A percentile compares a stretch with the other conserved stretches of the same genome.
phyloP scores from a whole-genome alignment of 148 eudicot genomes.

The Vaccinium vitisidaea region DNA sequence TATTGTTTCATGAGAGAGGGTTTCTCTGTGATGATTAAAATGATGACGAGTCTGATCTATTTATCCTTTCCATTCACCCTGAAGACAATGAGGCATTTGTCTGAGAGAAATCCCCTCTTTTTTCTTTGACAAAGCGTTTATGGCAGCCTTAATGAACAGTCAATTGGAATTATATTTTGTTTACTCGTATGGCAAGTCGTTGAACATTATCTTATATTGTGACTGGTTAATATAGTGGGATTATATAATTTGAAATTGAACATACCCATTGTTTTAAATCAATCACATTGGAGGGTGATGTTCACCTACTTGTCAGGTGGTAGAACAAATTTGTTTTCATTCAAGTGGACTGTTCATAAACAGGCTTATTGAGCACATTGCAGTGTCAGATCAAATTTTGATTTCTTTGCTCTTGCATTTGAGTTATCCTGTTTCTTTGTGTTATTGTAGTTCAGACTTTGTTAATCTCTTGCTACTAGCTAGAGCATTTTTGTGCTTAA shows the following conservation, averaged over 20 bases:
- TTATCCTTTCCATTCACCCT: slow-evolving; percentile 20
- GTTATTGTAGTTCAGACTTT: too few species aligned
- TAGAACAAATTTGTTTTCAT: background rate
- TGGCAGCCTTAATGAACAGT: background rate
- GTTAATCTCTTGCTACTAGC: too few species aligned
- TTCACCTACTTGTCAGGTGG: background rate
- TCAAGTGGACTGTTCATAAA: background rate
- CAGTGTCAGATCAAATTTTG: too few species aligned
- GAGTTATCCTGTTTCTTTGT: too few species aligned
- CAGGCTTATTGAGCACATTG: background rate
- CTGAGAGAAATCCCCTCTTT: slow-evolving; percentile 20
- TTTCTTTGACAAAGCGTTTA: background rate
- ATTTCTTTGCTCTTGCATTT: too few species aligned
- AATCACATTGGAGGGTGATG: background rate
- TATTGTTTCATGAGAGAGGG: background rate
- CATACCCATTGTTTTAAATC: background rate
- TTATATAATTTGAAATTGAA: background rate
- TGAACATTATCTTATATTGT: background rate
- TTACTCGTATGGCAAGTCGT: background rate
- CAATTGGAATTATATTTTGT: background rate
- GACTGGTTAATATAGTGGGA: background rate
- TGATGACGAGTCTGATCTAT: slow-evolving; percentile 19
- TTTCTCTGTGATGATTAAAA: slow-evolving; percentile 16
- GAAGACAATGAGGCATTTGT: slow-evolving; percentile 24
- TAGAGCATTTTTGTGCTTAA: too few species aligned